phyloP scores from a whole-genome alignment of 2,329 filamentous ascomycete genomes.

The Paecilomyces fulvus region DNA sequence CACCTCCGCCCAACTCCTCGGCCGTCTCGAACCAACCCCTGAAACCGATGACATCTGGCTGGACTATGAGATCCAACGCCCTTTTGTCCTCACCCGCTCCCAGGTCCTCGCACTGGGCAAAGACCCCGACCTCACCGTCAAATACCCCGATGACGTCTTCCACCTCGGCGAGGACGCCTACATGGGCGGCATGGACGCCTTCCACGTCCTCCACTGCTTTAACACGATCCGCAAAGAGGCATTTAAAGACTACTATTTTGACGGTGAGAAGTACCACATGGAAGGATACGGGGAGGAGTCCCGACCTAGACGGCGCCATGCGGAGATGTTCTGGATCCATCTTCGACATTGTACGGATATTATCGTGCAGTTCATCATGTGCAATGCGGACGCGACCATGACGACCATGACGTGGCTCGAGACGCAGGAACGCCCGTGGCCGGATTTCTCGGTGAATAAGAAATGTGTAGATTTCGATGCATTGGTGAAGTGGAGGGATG shows the following conservation, averaged over 20 bases:
- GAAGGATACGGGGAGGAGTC: conserved; percentile 6
- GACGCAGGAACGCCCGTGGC: conserved; percentile 19
- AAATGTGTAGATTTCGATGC: conserved; percentile 22
- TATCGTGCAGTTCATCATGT: conserved; percentile 25
- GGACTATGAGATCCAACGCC: conserved; percentile 18
- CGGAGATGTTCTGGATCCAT: conserved; percentile 14
- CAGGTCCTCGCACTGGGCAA: conserved; percentile 21
- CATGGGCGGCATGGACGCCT: conserved; percentile 28
- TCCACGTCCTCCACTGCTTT: conserved; percentile 33
- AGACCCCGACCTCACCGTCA: conserved; percentile 17
- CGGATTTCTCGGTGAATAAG: conserved; percentile 24
- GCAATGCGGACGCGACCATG: conserved; percentile 21
- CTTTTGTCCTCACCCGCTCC: conserved; percentile 15
- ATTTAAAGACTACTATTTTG: conserved; percentile 9
- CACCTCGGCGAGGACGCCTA: conserved; percentile 24
- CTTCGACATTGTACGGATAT: conserved; percentile 30
- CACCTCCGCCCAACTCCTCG: conserved; percentile 10
- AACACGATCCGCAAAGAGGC: conserved; percentile 23
- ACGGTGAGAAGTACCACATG: conserved; percentile 5
- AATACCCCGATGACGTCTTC: conserved; percentile 15
- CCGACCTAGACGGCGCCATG: conserved; percentile 7
- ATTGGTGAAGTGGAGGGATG: conserved; percentile 8
- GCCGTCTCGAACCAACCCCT: conserved; percentile 21
- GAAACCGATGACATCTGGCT: conserved; percentile 20
- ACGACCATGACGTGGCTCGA: conserved; percentile 26